A percentile compares a stretch with the other conserved stretches of the same genome.
These are phyloP conservation scores for Mastigamoeba balamuthi DNA, from an alignment of 78 protist species.

Conservation along the genomic window DNA sequence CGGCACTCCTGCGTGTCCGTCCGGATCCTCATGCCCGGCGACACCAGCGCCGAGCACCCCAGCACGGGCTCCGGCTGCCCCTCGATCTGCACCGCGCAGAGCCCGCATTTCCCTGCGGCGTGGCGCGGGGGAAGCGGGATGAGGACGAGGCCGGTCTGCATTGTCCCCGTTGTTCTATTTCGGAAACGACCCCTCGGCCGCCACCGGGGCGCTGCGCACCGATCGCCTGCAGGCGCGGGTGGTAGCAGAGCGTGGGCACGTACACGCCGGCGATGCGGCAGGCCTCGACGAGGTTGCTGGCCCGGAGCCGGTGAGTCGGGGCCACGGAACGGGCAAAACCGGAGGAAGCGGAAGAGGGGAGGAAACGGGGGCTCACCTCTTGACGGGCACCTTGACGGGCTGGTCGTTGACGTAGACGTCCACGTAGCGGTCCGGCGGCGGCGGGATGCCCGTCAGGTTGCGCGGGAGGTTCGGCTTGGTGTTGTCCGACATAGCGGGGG, in stretches of 20 bases:
- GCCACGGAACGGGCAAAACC: too few relatives aligned
- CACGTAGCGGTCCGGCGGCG: background rate
- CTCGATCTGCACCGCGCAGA: background rate
- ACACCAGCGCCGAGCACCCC: background rate
- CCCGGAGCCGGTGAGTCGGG: too few relatives aligned
- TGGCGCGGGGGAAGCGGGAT: background rate
- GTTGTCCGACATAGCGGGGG: too few relatives aligned
- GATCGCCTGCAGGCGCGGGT: background rate
- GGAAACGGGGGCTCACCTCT: too few relatives aligned
- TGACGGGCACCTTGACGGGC: background rate
- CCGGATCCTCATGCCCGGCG: background rate
- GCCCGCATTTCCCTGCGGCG: background rate
- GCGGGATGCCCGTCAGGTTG: too few relatives aligned
- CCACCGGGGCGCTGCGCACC: background rate
- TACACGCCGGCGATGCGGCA: background rate
- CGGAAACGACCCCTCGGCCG: too few relatives aligned
- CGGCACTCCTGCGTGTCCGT: background rate
- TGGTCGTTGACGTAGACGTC: background rate
- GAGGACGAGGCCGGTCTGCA: too few relatives aligned
- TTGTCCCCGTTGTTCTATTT: too few relatives aligned
- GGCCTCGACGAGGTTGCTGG: background rate
- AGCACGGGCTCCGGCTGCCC: background rate
- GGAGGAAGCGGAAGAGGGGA: too few relatives aligned
- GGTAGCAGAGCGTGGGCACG: background rate
- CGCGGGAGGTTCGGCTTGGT: too few relatives aligned